Evolutionary conservation across 306 rosid genomes (phyloP).

Genomic region (Vigna mungo): DNA sequence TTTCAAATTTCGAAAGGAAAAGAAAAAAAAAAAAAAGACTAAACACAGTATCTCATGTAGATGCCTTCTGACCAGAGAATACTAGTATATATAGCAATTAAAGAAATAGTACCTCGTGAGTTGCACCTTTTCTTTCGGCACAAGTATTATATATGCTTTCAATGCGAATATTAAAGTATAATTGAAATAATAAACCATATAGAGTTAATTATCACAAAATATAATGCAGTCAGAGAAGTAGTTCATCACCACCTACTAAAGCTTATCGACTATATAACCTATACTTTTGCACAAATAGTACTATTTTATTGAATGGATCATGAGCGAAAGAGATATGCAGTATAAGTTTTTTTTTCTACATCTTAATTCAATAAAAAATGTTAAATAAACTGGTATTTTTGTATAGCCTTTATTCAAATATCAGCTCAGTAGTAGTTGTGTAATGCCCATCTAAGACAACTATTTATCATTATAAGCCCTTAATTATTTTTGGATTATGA

Average conservation of each 20-base stretch:
- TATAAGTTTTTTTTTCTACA: constrained; percentile 35
- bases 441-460: neutral
- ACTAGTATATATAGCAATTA: neutral
- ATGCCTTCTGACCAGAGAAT: constrained; percentile 43
- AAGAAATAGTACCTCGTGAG: constrained; percentile 52
- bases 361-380: neutral
- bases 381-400: neutral
- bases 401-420: neutral
- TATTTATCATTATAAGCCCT: too few relatives aligned
- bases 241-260: constrained; percentile 31
- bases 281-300: constrained; percentile 13
- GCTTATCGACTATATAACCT: constrained; percentile 9
- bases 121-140: constrained; percentile 67
- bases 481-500: too few relatives aligned
- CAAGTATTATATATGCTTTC: constrained; percentile 49
- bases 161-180: constrained; percentile 8
- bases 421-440: neutral
- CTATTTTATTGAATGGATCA: constrained; percentile 9
- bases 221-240: constrained; percentile 35
- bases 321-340: constrained; percentile 21
- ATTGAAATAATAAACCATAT: neutral
- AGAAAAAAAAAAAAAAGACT: neutral
- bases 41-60: constrained; percentile 11
- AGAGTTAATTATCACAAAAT: neutral
- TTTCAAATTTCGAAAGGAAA: too few relatives aligned